A percentile compares a stretch with the other conserved stretches of the same genome.
phyloP scores from a whole-genome alignment of 139 green algal species.

The Spirogloea muscicola region DNA sequence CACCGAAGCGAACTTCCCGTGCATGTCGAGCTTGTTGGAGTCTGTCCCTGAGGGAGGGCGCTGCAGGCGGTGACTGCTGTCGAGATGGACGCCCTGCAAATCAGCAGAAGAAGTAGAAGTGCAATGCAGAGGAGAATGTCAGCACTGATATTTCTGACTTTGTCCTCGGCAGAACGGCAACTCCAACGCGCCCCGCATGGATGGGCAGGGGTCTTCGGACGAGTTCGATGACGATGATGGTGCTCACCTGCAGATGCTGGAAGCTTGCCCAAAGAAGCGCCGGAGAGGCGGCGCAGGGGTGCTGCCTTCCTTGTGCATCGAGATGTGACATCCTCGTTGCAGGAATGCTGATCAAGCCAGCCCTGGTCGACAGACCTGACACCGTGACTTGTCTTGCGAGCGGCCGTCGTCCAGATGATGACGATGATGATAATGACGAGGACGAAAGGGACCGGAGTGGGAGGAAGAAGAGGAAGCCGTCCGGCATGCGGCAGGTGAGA shows the following conservation, averaged over 20 bases:
- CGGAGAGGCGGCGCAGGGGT: not conserved
- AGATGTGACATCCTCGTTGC: not conserved
- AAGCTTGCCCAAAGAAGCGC: too few species aligned
- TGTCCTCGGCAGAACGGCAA: too few species aligned
- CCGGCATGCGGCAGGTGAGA: not conserved
- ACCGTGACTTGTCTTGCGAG: too few species aligned
- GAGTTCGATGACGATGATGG: too few species aligned
- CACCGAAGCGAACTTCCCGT: not conserved
- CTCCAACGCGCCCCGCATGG: too few species aligned
- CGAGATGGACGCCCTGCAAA: too few species aligned
- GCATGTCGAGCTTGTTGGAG: not conserved
- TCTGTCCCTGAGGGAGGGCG: not conserved
- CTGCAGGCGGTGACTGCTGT: not conserved
- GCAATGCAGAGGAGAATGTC: constrained; percentile 7
- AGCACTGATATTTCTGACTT: too few species aligned
- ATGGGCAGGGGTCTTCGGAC: too few species aligned
- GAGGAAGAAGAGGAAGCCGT: constrained; percentile 9
- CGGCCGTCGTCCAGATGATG: too few species aligned
- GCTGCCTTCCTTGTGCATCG: not conserved
- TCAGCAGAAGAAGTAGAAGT: too few species aligned
- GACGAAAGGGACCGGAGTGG: constrained; percentile 1
- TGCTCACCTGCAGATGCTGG: too few species aligned
- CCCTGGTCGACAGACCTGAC: too few species aligned
- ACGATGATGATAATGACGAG: constrained; percentile 30
- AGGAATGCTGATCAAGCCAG: constrained; percentile 5